Evolutionary conservation across 805 yeast species (phyloP).

Genomic region (Sugiyamaella smithiae): DNA sequence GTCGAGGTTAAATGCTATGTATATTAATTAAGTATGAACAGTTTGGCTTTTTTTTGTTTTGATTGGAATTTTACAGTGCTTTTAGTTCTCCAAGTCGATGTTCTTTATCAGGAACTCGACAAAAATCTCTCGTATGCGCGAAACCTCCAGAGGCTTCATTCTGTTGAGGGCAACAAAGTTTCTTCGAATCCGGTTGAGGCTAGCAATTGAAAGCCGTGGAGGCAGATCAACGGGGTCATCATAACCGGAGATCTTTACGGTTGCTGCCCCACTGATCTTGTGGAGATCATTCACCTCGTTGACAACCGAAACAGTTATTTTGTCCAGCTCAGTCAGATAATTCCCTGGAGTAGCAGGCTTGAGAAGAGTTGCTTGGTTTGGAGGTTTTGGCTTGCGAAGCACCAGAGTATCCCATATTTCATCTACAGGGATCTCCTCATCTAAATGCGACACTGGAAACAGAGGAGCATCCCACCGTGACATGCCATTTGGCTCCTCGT

Average conservation of each 20-base stretch:
- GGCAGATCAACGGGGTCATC: constrained; percentile 61
- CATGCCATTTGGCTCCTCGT: constrained; percentile 87
- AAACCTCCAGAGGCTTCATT: constrained; percentile 68
- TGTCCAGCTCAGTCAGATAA: constrained; percentile 76
- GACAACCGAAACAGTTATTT: constrained; percentile 62
- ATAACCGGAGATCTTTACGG: constrained; percentile 37
- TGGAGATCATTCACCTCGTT: constrained; percentile 61
- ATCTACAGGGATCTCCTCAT: constrained; percentile 55
- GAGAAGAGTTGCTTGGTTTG: constrained; percentile 80
- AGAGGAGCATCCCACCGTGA: constrained; percentile 94
- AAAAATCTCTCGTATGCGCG: constrained; percentile 67
- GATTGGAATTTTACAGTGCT: too few species aligned
- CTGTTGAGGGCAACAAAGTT: constrained; percentile 79
- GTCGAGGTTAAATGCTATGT: too few species aligned
- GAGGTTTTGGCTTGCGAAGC: constrained; percentile 54
- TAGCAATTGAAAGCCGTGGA: constrained; percentile 61
- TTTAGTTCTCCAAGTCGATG: constrained; percentile 19
- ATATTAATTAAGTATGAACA: too few species aligned
- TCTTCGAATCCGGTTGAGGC: constrained; percentile 78
- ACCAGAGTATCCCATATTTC: constrained; percentile 54
- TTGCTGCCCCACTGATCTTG: constrained; percentile 42
- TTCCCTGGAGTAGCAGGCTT: constrained; percentile 77
- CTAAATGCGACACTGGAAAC: constrained; percentile 62
- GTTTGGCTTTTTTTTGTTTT: too few species aligned
- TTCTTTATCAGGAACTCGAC: constrained; percentile 73